Evolutionary conservation across 345 rosid genomes (phyloP).

Genomic region (Barbarea vulgaris): DNA sequence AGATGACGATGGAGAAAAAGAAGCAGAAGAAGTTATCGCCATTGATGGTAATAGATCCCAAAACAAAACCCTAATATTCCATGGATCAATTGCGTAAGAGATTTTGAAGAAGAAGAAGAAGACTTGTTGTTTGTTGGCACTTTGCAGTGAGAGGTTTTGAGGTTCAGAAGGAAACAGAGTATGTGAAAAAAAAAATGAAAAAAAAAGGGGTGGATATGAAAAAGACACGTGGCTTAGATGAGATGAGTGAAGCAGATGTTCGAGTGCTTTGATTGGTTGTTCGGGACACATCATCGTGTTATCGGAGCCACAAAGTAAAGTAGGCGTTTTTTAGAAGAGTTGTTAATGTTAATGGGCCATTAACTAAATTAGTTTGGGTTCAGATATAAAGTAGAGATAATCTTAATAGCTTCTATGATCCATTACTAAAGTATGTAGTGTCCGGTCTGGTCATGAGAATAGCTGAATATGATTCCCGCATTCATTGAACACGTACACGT

Average conservation of each 20-base stretch:
- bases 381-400: background rate
- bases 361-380: background rate
- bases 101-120: conserved; percentile 16
- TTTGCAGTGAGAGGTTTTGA: conserved; percentile 27
- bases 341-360: background rate
- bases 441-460: too few relatives aligned
- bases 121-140: background rate
- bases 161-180: conserved; percentile 18
- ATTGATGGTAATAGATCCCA: conserved; percentile 30
- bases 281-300: conserved; percentile 29
- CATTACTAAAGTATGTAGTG: too few relatives aligned
- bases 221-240: conserved; percentile 62
- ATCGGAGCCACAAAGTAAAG: conserved; percentile 22
- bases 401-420: background rate
- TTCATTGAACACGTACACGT: too few relatives aligned
- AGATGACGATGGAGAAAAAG: conserved; percentile 36
- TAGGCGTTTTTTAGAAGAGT: too few relatives aligned
- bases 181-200: background rate
- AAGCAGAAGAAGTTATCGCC: conserved; percentile 49
- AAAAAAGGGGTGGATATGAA: conserved; percentile 58
- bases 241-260: conserved; percentile 45
- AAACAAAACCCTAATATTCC: background rate
- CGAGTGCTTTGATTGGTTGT: conserved; percentile 32
- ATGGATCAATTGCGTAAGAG: conserved; percentile 11
- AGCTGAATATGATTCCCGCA: too few relatives aligned